These are phyloP conservation scores for Amborella trichopoda DNA, from an alignment of 164 flowering plant species.

Conservation along the genomic window DNA sequence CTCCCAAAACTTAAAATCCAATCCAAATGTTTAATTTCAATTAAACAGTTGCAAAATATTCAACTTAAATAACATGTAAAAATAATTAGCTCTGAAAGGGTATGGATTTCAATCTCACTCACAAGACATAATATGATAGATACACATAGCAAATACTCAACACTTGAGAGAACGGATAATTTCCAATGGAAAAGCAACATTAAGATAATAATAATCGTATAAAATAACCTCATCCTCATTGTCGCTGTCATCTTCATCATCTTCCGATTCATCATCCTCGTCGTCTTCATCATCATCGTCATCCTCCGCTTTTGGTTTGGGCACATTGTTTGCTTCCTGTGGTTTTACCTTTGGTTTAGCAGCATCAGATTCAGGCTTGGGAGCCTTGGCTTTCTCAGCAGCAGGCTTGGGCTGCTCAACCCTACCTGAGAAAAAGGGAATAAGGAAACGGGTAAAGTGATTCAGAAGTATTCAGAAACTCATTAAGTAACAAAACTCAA, in stretches of 20 bases:
- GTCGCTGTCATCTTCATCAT: constrained; percentile 23
- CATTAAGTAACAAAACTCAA: background rate
- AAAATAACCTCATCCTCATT: constrained; percentile 11
- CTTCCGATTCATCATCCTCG: constrained; percentile 14
- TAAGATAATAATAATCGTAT: background rate
- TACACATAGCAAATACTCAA: background rate
- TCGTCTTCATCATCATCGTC: constrained; percentile 23
- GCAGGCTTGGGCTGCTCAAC: constrained; percentile 14
- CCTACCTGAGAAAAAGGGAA: background rate
- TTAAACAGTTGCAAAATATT: too few relatives aligned
- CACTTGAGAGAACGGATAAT: background rate
- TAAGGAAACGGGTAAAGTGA: background rate
- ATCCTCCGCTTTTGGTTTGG: constrained; percentile 11
- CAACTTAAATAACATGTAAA: too few relatives aligned
- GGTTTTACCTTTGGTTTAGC: constrained; percentile 19
- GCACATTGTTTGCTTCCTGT: constrained; percentile 21
- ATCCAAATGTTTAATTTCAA: too few relatives aligned
- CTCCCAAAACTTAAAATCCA: too few relatives aligned
- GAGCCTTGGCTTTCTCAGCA: constrained; percentile 10
- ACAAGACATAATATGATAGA: too few relatives aligned
- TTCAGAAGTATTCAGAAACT: background rate
- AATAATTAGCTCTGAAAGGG: too few relatives aligned
- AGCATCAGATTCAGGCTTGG: constrained; percentile 11
- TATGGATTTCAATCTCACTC: too few relatives aligned
- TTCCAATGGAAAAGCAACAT: too few relatives aligned